Conservation (phyloP, 768 basidiomycete species). For the Mycena galopus region DNA sequence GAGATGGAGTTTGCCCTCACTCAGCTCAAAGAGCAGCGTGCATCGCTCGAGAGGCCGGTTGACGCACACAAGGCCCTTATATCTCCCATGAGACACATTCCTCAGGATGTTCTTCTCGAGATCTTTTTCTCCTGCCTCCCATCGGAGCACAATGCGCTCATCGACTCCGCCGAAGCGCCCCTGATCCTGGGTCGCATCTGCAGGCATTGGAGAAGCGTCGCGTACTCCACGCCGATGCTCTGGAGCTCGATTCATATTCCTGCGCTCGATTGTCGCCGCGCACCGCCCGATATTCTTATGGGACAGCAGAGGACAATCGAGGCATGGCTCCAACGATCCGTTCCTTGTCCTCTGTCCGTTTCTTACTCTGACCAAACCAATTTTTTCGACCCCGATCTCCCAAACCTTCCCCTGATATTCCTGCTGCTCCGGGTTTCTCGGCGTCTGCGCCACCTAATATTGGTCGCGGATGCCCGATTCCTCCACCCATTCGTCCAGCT, state of each 20-base stretch:
- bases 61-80: neutral
- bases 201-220: no score
- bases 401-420: no score
- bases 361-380: no score
- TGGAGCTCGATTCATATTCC: conserved; percentile 22
- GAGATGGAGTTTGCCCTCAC: neutral
- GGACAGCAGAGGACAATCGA: neutral
- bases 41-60: neutral
- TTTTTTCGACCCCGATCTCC: no score
- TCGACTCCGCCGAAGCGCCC: conserved; percentile 14
- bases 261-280: neutral
- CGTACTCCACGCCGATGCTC: conserved; percentile 14
- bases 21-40: neutral
- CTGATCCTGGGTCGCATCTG: no score
- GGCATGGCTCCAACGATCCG: neutral
- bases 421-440: no score
- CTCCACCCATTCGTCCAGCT: neutral
- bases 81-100: conserved; percentile 4
- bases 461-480: neutral
- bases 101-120: conserved; percentile 19
- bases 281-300: neutral
- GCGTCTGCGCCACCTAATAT: neutral
- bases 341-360: neutral
- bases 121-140: conserved; percentile 21
- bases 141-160: conserved; percentile 5